Evolutionary conservation across 192 early-diverging fungal genomes (phyloP).

Genomic region (Phlyctochytrium arcticum): DNA sequence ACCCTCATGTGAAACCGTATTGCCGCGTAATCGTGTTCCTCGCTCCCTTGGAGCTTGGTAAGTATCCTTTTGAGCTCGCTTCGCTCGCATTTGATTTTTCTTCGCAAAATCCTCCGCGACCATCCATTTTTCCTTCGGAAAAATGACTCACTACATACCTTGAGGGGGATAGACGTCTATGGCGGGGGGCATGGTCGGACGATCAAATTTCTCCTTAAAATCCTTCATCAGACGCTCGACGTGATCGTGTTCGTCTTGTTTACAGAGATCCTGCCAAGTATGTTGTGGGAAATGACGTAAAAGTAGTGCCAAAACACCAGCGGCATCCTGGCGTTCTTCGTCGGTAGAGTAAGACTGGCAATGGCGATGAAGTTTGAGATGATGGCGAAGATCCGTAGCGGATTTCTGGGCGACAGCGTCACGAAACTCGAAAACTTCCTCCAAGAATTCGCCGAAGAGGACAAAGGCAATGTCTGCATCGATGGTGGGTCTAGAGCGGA

Average conservation of each 20-base stretch:
- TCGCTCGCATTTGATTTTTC: too few relatives aligned
- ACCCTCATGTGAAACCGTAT: too few relatives aligned
- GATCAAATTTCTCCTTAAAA: conserved; percentile 43
- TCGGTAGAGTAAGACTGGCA: conserved; percentile 60
- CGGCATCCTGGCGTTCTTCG: conserved; percentile 71
- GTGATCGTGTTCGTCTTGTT: conserved; percentile 68
- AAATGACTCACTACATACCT: conserved; percentile 30
- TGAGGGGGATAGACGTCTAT: conserved; percentile 55
- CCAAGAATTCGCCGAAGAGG: conserved; percentile 92
- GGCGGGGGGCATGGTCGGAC: conserved; percentile 48
- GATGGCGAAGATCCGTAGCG: conserved; percentile 73
- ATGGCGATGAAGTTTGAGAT: conserved; percentile 73
- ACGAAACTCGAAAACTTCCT: conserved; percentile 91
- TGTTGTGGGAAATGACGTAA: conserved; percentile 74
- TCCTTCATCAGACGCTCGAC: conserved; percentile 71
- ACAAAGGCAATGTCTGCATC: conserved; percentile 84
- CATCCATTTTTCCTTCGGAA: neutral
- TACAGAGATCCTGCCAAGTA: conserved; percentile 92
- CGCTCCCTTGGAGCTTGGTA: too few relatives aligned
- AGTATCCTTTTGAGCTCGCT: too few relatives aligned
- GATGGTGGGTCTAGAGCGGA: conserved; percentile 58
- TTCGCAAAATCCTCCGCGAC: too few relatives aligned
- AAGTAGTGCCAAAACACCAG: conserved; percentile 75
- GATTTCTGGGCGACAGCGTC: conserved; percentile 70
- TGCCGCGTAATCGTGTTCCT: too few relatives aligned